Base-by-base conservation (phyloP, 2,329 filamentous ascomycete genomes). In the Fusarium sp. region DNA sequence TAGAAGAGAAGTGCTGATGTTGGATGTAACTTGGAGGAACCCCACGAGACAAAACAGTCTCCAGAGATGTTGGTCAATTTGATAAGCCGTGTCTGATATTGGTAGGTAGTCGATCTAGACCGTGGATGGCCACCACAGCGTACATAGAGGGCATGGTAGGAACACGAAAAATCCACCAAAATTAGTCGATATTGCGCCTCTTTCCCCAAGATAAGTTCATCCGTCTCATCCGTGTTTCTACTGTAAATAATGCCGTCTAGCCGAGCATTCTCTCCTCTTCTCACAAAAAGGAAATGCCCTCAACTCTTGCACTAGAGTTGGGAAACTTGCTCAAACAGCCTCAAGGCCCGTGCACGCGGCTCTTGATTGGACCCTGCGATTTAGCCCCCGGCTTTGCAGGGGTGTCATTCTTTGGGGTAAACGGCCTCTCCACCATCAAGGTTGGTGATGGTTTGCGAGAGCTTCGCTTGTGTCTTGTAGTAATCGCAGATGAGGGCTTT, bases 261-360 rank as follows among this genome's bases (percentile, higher is more conserved):
- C 73, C 73, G 73, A 61, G 6, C 13, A 29, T 29, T 29, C 27
- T 29, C 27, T 29, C 27, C 27, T 29, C 27, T 29, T 7, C 7
- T 9, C 7, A 29, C 7, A 9, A 29, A 29, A 29, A 29, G 6
- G 27, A 29, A 29, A 71, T 64, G 67, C 63, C 63, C 67, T 65
- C 65, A 71, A 71, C 37, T 24, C 41, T 37, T 18, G n/a, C 27
- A 58, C 24, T 43, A 37, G 22, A 48, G 6, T 24, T 48, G 16
- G 69, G 68, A 81, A 83, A 83, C 81, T 83, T 83, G 82, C 82
- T 83, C 82, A 83, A 83, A 83, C 70, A 80, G 71, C 76, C 82
- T 82, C 82, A 83, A 48, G 73, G 73, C 65, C 67, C 71, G 70
- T 72, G 71, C 73, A 58, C 59, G 39, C 50, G 1, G 2, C 2